phyloP scores from a whole-genome alignment of 257 asterid species.

The Solanum arcanum region DNA sequence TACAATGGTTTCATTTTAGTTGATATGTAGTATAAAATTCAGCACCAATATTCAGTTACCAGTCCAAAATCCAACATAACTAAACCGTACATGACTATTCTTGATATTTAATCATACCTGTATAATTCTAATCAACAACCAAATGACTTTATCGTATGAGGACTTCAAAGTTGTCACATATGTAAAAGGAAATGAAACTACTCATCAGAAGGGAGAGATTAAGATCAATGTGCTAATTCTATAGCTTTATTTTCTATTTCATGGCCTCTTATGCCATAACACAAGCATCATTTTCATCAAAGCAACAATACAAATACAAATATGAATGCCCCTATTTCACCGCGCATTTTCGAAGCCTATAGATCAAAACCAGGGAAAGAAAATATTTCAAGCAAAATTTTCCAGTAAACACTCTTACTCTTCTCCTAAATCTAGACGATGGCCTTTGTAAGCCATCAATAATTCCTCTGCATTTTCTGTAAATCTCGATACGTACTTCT shows the following conservation, averaged over 20 bases:
- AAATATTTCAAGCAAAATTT: not conserved
- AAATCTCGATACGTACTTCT: constrained; percentile 8
- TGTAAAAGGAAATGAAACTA: not conserved
- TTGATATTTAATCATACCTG: not conserved
- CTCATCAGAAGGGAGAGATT: not conserved
- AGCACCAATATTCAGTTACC: not conserved
- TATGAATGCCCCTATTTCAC: not conserved
- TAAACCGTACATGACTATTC: too few relatives aligned
- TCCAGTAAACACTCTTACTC: not conserved
- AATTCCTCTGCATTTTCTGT: constrained; percentile 8
- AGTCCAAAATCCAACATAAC: too few relatives aligned
- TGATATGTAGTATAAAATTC: not conserved
- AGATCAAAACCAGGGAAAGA: not conserved
- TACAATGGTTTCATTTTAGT: too few relatives aligned
- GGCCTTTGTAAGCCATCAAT: not conserved
- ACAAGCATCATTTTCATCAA: not conserved
- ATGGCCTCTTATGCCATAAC: not conserved
- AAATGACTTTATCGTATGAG: not conserved
- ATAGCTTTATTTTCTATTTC: not conserved
- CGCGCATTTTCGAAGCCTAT: not conserved
- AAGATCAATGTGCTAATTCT: not conserved
- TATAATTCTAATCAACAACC: not conserved
- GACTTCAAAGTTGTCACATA: not conserved
- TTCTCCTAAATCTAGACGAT: not conserved
- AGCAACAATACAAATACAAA: not conserved